These are phyloP conservation scores for Russula sp. DNA, from an alignment of 768 basidiomycete genomes.

Conservation along the genomic window DNA sequence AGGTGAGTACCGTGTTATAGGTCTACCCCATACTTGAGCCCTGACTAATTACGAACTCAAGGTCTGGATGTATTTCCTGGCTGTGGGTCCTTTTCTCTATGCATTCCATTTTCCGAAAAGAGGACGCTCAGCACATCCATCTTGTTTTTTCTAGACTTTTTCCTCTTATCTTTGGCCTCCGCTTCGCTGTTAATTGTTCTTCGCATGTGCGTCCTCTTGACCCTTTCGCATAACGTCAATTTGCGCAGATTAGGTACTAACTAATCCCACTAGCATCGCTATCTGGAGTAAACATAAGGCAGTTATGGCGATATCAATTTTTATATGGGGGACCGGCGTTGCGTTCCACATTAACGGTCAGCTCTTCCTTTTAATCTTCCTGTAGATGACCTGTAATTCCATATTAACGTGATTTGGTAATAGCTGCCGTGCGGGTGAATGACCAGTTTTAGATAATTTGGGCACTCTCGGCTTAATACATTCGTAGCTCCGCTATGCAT, in stretches of 20 bases:
- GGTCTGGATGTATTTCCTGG: neutral
- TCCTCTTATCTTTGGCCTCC: neutral
- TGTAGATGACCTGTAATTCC: too few species aligned
- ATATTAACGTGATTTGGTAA: neutral
- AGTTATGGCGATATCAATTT: neutral
- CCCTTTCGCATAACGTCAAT: neutral
- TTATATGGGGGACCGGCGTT: slow-evolving; percentile 1
- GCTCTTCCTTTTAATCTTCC: neutral
- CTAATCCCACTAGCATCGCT: neutral
- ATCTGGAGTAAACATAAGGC: slow-evolving; percentile 11
- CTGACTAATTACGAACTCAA: neutral
- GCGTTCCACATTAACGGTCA: slow-evolving; percentile 7
- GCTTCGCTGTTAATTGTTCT: slow-evolving; percentile 18
- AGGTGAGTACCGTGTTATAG: neutral
- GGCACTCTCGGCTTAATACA: neutral
- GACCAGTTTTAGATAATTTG: neutral
- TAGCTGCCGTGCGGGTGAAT: slow-evolving; percentile 8
- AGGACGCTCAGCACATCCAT: neutral
- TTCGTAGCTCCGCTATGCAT: neutral
- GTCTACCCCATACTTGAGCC: neutral
- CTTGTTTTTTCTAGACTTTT: neutral
- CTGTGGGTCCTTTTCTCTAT: neutral
- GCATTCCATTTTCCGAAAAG: neutral
- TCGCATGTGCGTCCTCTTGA: slow-evolving; percentile 17
- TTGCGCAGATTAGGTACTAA: neutral